These are phyloP conservation scores for Aechmea fasciata DNA, from an alignment of 176 grass and related monocot species.

Conservation along the genomic window DNA sequence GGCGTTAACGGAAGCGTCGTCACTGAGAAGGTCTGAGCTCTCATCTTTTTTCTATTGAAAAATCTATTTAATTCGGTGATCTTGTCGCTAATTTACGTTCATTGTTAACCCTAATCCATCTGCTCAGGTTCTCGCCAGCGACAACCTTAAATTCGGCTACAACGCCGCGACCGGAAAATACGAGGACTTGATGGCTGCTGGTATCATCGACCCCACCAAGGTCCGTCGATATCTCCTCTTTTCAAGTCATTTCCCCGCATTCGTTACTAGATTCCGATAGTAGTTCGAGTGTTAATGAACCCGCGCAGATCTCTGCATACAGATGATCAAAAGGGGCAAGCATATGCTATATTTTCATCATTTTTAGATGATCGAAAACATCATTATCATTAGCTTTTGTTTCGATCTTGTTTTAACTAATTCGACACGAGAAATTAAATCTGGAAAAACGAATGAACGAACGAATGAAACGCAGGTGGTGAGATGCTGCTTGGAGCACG, in stretches of 20 bases:
- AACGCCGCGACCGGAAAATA: constrained; percentile 92
- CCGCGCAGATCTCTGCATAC: too few relatives aligned
- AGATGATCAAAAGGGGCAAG: too few relatives aligned
- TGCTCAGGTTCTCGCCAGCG: constrained; percentile 65
- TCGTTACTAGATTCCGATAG: too few relatives aligned
- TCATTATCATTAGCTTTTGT: too few relatives aligned
- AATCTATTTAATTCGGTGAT: background rate
- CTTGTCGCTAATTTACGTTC: background rate
- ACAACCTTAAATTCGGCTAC: constrained; percentile 77
- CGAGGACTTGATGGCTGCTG: constrained; percentile 97
- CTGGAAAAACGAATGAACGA: too few relatives aligned
- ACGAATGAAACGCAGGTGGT: constrained; percentile 42
- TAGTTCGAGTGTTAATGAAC: too few relatives aligned
- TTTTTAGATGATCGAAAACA: too few relatives aligned
- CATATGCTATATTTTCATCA: too few relatives aligned
- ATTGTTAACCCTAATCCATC: background rate
- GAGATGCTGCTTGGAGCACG: constrained; percentile 95
- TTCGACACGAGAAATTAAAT: too few relatives aligned
- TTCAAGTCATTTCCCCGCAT: background rate
- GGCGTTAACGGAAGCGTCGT: constrained; percentile 97
- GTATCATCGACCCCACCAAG: constrained; percentile 99
- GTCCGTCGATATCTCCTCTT: constrained; percentile 24
- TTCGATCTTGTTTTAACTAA: too few relatives aligned
- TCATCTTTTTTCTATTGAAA: background rate
- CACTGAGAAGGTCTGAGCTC: constrained; percentile 56